Percentiles rank a stretch among this genome's conserved stretches.
Evolutionary conservation across 2,329 filamentous ascomycete genomes (phyloP).

Genomic region (Cercospora sp.): DNA sequence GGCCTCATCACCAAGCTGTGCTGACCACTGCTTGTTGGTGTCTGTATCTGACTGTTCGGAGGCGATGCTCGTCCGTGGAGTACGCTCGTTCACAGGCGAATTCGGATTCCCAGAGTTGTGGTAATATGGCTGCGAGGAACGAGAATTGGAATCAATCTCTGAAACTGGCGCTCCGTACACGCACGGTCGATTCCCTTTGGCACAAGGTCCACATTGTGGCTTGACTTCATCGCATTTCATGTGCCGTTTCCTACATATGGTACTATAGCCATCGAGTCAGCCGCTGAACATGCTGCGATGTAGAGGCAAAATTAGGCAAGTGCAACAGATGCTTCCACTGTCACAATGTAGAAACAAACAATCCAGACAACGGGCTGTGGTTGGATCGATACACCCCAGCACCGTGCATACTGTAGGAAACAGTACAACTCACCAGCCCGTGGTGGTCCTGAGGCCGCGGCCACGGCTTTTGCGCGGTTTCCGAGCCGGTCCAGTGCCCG

Average conservation of each 20-base stretch:
- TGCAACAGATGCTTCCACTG: constrained; percentile 18
- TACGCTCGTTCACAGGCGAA: background rate
- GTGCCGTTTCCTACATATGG: constrained; percentile 42
- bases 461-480: constrained; percentile 36
- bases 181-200: constrained; percentile 47
- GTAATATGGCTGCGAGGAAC: constrained; percentile 4
- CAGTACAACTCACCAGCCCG: constrained; percentile 23
- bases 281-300: background rate
- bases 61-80: background rate
- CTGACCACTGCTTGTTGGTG: constrained; percentile 20
- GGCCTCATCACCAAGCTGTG: constrained; percentile 23
- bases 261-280: background rate
- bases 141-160: background rate
- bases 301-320: background rate
- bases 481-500: constrained; percentile 20
- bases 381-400: background rate
- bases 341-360: background rate
- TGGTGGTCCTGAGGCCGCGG: constrained; percentile 31
- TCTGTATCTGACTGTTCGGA: constrained; percentile 6
- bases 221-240: constrained; percentile 55
- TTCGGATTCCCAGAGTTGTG: background rate
- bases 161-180: constrained; percentile 36
- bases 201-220: constrained; percentile 48
- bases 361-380: background rate
- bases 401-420: background rate